Base-by-base conservation (phyloP, 129 eudicot species). In the Artemisia tridentata region DNA sequence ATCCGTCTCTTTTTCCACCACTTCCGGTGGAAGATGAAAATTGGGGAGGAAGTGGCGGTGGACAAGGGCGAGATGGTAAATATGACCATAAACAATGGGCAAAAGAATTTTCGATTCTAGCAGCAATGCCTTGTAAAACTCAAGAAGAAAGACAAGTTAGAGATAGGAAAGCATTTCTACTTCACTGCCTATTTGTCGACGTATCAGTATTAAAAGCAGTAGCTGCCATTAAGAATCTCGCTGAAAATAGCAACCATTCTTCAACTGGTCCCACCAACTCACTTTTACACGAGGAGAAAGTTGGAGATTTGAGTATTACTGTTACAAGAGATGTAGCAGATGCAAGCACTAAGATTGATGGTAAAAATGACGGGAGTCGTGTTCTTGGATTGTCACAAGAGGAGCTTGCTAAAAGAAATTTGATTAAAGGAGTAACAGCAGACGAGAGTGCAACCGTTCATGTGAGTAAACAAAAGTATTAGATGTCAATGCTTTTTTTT, bases 11-110 rank as follows among this genome's bases (percentile, higher is more conserved):
- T 65, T 92, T 89, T 68, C 95, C 88, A 38, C 88, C 95, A 55
- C 96, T 93, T 89, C 98, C 98, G 2, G 78, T 81, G 61, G 98
- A 93, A 84, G 98, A 93, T 71, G 96, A 82, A 76, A 93, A 78
- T 13, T 93, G 96, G 98, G 98, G 95, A 56, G 98, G 98, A 80
- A 85, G 75, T 75, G 98, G 98, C 25, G 98, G 98, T 73, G 98
- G 98, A 23, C 96, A 87, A 73, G 96, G 95, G 64, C 57, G 90
- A 76, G 95, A 84, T 15, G 91, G 87, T 25, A 89, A 82, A 73
- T 90, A 89, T 58, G 96, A 93, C 73, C 12, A 77, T 25, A 80
- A 96, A 72, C 81, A 78, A 25, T 93, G 98, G 98, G 92, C 95
- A 18, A 89, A 85, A 50, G 98, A 93, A 51, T 89, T 93, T 71